phyloP scores from a whole-genome alignment of 441 rosid genomes.

The Gossypium lobatum region DNA sequence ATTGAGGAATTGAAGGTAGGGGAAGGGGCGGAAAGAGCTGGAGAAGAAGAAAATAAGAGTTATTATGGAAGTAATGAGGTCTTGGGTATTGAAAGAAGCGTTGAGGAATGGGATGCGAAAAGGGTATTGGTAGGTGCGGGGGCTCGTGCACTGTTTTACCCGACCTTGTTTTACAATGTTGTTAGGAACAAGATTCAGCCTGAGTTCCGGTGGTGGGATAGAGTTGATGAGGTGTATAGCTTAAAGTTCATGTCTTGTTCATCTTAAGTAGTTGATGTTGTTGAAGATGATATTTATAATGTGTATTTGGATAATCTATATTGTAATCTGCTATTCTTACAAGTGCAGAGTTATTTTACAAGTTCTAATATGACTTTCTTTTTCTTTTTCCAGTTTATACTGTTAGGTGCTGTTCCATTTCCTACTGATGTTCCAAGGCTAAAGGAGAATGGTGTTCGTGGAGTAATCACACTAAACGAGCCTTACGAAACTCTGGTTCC shows the following conservation, averaged over 20 bases:
- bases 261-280: background rate
- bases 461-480: conserved; percentile 86
- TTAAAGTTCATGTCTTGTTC: background rate
- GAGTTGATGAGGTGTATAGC: conserved; percentile 50
- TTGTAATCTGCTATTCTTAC: background rate
- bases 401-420: conserved; percentile 95
- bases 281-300: background rate
- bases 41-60: conserved; percentile 17
- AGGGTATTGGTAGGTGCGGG: conserved; percentile 62
- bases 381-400: conserved; percentile 48
- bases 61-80: background rate
- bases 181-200: conserved; percentile 65
- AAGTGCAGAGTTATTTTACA: background rate
- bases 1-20: conserved; percentile 44
- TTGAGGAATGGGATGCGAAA: conserved; percentile 34
- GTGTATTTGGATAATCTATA: background rate
- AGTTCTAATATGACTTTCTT: background rate
- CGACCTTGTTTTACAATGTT: conserved; percentile 63
- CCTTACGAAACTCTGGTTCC: conserved; percentile 96
- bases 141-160: conserved; percentile 73
- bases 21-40: conserved; percentile 33
- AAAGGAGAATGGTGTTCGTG: conserved; percentile 77
- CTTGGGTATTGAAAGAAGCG: conserved; percentile 19
- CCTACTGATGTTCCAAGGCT: conserved; percentile 79
- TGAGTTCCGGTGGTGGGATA: conserved; percentile 80